Base-by-base conservation (phyloP, 768 basidiomycete genomes). In the Xerocomellus intermedius region DNA sequence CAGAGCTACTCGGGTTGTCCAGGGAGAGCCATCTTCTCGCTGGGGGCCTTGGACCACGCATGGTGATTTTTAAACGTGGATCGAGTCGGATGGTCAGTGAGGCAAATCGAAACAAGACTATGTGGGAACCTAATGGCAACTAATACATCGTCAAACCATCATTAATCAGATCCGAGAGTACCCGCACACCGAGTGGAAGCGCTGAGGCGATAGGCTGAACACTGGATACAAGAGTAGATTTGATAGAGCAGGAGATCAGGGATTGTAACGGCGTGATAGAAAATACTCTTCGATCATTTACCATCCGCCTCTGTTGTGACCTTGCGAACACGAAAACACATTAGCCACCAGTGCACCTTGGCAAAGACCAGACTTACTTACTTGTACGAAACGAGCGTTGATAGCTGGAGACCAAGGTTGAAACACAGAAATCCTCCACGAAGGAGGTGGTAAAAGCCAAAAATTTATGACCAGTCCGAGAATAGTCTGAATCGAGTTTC, bases 401-500 rank as follows among this genome's bases (percentile, higher is more conserved):
- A 38, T 14, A 12, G 10, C 16, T 19, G 5, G 19, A 30, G 22
- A 4, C 13, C n/a, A 21, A 42, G n/a, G n/a, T n/a, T n/a, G n/a
- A n/a, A n/a, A n/a, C n/a, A n/a, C 19, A 17, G n/a, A 37, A 21
- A 48, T 26, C 44, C 52, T 50, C 63, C 56, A 30, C 56, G 14
- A 66, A 53, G 56, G 53, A 60, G 38, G 24, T 6, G 6, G 5
- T 13, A 38, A 39, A 38, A n/a, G 8, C n/a, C 36, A n/a, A 47
- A 61, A 59, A 38, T 58, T 13, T 2, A 48, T 22, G 56, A 64
- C 67, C 67, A 68, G 65, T 16, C 57, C 62, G 22, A 68, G 64
- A 69, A 48, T 59, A 69, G 65, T 71, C 68, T 69, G 68, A 69
- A 68, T 68, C 65, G 68, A 62, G 69, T 69, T 69, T 50, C 65